phyloP scores from a whole-genome alignment of 306 rosid genomes.

The Aeschynomene evenia region DNA sequence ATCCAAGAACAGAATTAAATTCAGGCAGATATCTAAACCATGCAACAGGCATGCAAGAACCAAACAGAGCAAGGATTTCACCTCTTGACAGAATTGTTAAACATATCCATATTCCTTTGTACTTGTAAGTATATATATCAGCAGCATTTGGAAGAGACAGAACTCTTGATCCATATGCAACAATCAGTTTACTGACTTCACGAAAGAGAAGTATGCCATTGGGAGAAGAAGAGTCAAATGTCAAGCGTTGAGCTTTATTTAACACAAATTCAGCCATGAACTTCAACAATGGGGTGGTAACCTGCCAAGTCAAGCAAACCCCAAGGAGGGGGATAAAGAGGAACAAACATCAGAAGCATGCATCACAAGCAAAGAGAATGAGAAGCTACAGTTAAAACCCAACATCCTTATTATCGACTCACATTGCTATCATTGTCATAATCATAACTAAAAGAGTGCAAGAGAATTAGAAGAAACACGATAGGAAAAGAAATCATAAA shows the following conservation, averaged over 20 bases:
- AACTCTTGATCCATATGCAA: slow-evolving; percentile 94
- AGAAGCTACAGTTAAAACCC: background rate
- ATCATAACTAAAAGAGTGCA: background rate
- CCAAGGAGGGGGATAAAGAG: background rate
- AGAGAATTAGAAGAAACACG: background rate
- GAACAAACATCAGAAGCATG: background rate
- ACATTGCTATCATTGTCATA: slow-evolving; percentile 11
- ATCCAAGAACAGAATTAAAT: background rate
- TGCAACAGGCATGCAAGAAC: slow-evolving; percentile 5
- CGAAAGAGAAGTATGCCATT: slow-evolving; percentile 99
- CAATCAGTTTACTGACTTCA: slow-evolving; percentile 94
- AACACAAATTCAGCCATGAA: slow-evolving; percentile 95
- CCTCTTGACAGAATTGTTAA: slow-evolving; percentile 83
- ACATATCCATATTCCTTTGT: slow-evolving; percentile 97
- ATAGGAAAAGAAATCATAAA: slow-evolving; percentile 9
- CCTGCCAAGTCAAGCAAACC: slow-evolving; percentile 52
- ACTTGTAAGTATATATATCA: slow-evolving; percentile 84
- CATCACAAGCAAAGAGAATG: background rate
- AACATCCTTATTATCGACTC: background rate
- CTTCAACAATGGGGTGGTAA: slow-evolving; percentile 93
- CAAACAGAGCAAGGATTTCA: slow-evolving; percentile 37
- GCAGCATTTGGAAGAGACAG: slow-evolving; percentile 84
- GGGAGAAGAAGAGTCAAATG: slow-evolving; percentile 98
- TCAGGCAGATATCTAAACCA: slow-evolving; percentile 16
- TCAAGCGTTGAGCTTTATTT: slow-evolving; percentile 97